A percentile compares a stretch with the other conserved stretches of the same genome.
Conservation (phyloP, 441 rosid genomes). For the Populus hybrid region DNA sequence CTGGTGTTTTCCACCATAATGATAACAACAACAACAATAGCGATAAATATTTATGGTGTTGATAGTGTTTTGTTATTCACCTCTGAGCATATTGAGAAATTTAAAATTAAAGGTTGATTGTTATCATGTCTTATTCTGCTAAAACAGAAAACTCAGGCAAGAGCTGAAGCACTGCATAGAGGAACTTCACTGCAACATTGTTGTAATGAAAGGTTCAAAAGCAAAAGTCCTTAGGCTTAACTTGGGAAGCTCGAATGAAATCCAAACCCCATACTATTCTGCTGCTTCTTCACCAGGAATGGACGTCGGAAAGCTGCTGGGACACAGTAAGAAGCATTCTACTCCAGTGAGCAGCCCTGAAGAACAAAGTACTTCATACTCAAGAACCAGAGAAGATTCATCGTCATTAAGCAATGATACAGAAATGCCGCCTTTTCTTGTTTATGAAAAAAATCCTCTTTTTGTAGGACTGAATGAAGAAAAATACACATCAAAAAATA, state of each 20-base stretch:
- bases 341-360: conserved; percentile 76
- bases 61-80: neutral
- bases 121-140: conserved; percentile 22
- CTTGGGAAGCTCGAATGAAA: conserved; percentile 43
- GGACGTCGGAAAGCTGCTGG: conserved; percentile 27
- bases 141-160: conserved; percentile 57
- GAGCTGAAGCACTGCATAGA: conserved; percentile 64
- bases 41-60: neutral
- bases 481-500: conserved; percentile 21
- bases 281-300: conserved; percentile 52
- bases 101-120: neutral
- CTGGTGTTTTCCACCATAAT: neutral
- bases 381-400: conserved; percentile 39
- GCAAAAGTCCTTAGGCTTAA: conserved; percentile 67
- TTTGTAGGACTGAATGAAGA: conserved; percentile 40
- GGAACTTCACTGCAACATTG: conserved; percentile 65
- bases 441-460: conserved; percentile 57
- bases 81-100: neutral
- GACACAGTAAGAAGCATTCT: conserved; percentile 48
- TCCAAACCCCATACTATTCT: conserved; percentile 52
- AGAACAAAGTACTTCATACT: conserved; percentile 36
- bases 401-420: conserved; percentile 35
- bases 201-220: conserved; percentile 55
- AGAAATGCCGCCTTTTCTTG: conserved; percentile 32
- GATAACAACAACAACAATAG: neutral